A percentile compares a stretch with the other conserved stretches of the same genome.
Evolutionary conservation across 148 eudicot genomes (phyloP).

Genomic region (Tetragonia tetragonoides): DNA sequence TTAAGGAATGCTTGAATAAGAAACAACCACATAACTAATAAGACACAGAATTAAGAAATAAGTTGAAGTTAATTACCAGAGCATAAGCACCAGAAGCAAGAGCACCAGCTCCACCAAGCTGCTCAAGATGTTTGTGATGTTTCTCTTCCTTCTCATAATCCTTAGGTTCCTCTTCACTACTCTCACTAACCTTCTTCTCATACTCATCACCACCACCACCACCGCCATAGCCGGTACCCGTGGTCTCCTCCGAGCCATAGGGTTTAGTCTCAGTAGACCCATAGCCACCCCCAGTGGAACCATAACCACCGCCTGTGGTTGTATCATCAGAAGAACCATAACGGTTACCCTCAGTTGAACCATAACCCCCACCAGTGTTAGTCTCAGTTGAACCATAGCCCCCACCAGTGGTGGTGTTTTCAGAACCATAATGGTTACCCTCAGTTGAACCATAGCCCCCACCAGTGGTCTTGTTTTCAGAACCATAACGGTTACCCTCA

Average conservation of each 20-base stretch:
- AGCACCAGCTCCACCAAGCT: slow-evolving; percentile 30
- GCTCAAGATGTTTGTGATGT: slow-evolving; percentile 37
- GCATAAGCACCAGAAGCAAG: slow-evolving; percentile 36
- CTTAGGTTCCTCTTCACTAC: slow-evolving; percentile 21
- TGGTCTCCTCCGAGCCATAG: not conserved
- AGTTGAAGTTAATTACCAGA: slow-evolving; percentile 13
- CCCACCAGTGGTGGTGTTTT: not conserved
- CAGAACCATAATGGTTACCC: not conserved
- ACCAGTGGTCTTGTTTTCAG: not conserved
- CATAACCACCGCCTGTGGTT: slow-evolving; percentile 7
- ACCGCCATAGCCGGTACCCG: not conserved
- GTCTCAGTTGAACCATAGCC: not conserved
- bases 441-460: slow-evolving; percentile 6
- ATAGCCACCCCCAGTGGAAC: not conserved
- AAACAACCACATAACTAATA: no score
- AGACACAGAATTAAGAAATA: no score
- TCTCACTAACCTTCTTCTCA: not conserved
- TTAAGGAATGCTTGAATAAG: no score
- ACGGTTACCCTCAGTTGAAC: slow-evolving; percentile 5
- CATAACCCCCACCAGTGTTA: not conserved
- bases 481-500: slow-evolving; percentile 6
- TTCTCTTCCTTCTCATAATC: slow-evolving; percentile 42
- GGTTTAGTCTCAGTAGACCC: not conserved
- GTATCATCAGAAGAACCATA: not conserved
- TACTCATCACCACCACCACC: slow-evolving; percentile 16